These are phyloP conservation scores for Trametes sanguinea DNA, from an alignment of 768 basidiomycete species.

Conservation along the genomic window DNA sequence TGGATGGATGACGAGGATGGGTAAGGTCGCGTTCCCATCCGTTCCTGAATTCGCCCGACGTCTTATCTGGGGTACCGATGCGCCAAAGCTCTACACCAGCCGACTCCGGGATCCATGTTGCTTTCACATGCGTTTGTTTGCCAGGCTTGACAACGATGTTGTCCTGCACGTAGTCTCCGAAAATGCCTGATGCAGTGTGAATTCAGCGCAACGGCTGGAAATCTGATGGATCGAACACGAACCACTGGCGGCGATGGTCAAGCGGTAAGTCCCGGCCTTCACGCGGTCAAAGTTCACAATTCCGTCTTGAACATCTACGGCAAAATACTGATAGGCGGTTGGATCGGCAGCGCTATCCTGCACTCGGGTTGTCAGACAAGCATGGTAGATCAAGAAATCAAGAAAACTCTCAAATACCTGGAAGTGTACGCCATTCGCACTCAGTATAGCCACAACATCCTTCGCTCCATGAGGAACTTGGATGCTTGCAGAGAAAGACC, in stretches of 20 bases:
- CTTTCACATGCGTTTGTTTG: constrained; percentile 17
- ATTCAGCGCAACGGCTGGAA: background rate
- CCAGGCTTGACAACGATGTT: constrained; percentile 25
- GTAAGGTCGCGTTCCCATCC: constrained; percentile 28
- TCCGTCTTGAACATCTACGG: constrained; percentile 18
- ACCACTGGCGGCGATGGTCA: constrained; percentile 30
- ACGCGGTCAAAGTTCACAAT: constrained; percentile 26
- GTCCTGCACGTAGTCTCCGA: constrained; percentile 32
- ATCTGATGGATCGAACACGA: background rate
- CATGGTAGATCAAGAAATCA: too few relatives aligned
- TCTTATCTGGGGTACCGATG: constrained; percentile 31
- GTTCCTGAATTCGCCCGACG: constrained; percentile 30
- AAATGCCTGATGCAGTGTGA: constrained; percentile 23
- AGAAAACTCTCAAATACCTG: constrained; percentile 8
- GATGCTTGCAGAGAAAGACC: constrained; percentile 24
- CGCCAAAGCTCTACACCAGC: constrained; percentile 33
- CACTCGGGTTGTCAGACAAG: too few relatives aligned
- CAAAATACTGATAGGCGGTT: constrained; percentile 34
- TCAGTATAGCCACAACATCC: constrained; percentile 28
- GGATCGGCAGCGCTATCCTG: constrained; percentile 30
- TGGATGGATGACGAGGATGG: constrained; percentile 25
- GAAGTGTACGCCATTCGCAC: constrained; percentile 27
- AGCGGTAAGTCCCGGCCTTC: constrained; percentile 32
- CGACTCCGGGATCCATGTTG: constrained; percentile 27
- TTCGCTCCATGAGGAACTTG: constrained; percentile 22